Evolutionary conservation across 306 rosid species (phyloP).

Genomic region (Dalbergia cultrata): DNA sequence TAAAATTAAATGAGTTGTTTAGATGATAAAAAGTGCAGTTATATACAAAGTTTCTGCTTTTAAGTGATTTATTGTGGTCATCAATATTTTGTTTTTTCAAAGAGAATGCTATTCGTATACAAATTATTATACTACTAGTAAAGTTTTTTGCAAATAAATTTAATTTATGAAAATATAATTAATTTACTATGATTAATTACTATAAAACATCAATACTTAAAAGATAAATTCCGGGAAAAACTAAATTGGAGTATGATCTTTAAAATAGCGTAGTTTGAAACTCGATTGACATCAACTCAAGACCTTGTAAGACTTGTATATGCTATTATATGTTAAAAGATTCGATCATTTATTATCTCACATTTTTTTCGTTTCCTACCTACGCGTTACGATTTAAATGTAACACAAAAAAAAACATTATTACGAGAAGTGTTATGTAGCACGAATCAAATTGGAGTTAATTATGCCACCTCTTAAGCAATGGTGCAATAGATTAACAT

Average conservation of each 20-base stretch:
- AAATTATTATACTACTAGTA: too few relatives aligned
- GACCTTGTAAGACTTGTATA: neutral
- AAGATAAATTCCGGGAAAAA: too few relatives aligned
- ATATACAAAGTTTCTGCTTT: neutral
- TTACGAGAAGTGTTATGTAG: neutral
- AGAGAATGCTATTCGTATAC: neutral
- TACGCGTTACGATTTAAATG: neutral
- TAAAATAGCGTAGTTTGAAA: neutral
- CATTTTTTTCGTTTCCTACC: neutral
- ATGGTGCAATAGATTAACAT: too few relatives aligned
- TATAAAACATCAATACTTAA: too few relatives aligned
- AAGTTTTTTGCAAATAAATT: neutral
- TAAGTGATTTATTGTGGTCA: neutral
- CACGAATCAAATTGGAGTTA: neutral
- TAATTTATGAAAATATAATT: too few relatives aligned
- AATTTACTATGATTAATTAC: too few relatives aligned
- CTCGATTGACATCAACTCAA: neutral
- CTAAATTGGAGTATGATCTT: neutral
- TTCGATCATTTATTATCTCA: neutral
- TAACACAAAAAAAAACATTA: slow-evolving; percentile 4
- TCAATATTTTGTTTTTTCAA: neutral
- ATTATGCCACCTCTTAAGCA: too few relatives aligned
- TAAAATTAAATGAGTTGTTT: too few relatives aligned
- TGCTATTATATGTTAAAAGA: neutral
- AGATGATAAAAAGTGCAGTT: too few relatives aligned